Evolutionary conservation across 768 basidiomycete species (phyloP), one percentile per base, ranked within the genome.

Genomic region (Panaeolus papilionaceus): DNA sequence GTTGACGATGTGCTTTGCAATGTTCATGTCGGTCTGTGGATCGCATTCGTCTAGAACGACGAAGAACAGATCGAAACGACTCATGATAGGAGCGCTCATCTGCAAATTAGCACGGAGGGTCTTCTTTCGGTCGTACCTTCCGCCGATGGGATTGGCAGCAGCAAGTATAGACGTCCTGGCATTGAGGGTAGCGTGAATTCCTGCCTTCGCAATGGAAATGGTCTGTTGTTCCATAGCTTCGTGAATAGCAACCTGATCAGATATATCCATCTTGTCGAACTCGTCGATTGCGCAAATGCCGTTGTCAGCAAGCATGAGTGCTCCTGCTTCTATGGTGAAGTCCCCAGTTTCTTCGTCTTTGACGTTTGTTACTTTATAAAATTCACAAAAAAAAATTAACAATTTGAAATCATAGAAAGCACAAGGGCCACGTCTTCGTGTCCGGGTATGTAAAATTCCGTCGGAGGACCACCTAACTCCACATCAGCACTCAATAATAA

Each of bases 221-320:
- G 97, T 99, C 81, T 98, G 96, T 81, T 99, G 97, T 89, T 99
- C 97, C 97, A 99, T 99, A 8, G 97, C 97, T 85, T 99, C 97
- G 84, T 99, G 98, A 73, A 99, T 99, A 40, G 98, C 98, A 49
- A 99, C 95, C 78, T 99, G 98, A 78, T 99, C 97, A 0, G 94
- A 90, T 64, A 98, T 90, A 77, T 99, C 97, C 98, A 99, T 99
- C 80, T 99, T 99, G 87, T 99, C 98, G 75, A 99, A 99, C 79
- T 99, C 98, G 81, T 99, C 98, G 74, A 99, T 99, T n/a, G 96
- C 96, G 75, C 98, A 99, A 76, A 99, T 98, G 8, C 98, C 98
- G 72, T 99, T 99, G 81, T 99, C 98, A 6, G 98, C 98, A 3
- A 99, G 88, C 98, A 99, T 99, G 71, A 99, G 86, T 4, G 98